phyloP scores from a whole-genome alignment of 139 green algal genomes.

The Chlamydomonas eustigma region DNA sequence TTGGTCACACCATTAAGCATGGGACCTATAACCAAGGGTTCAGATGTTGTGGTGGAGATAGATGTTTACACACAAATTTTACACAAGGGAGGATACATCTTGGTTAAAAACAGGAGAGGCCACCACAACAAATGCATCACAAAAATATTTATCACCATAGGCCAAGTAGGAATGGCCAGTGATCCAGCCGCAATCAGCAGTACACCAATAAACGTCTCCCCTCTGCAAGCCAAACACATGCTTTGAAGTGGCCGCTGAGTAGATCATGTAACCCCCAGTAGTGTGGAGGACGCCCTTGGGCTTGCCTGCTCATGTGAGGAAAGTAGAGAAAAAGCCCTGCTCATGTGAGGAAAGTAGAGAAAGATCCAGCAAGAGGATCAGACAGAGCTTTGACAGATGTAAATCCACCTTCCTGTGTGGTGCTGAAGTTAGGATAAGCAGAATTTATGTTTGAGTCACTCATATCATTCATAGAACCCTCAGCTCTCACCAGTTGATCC shows the following conservation, averaged over 20 bases:
- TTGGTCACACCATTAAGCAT: conserved; percentile 80
- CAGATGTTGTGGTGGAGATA: too few species aligned
- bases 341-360: background rate
- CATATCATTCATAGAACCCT: too few species aligned
- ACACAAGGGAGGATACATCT: too few species aligned
- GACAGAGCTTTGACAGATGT: too few species aligned
- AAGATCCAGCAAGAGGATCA: background rate
- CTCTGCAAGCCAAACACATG: conserved; percentile 78
- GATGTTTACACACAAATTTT: too few species aligned
- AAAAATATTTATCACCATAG: conserved; percentile 48
- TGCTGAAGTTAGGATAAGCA: too few species aligned
- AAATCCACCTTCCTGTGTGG: too few species aligned
- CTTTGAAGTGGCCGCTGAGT: conserved; percentile 67
- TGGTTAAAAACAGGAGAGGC: too few species aligned
- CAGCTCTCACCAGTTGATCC: conserved; percentile 58
- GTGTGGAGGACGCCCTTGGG: conserved; percentile 96
- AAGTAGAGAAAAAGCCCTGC: too few species aligned
- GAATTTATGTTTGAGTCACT: too few species aligned
- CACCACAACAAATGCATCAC: too few species aligned
- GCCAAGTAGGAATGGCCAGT: conserved; percentile 68
- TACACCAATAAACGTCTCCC: conserved; percentile 93
- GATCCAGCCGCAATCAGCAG: conserved; percentile 98
- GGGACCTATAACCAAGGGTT: conserved; percentile 49
- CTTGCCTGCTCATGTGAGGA: conserved; percentile 79
- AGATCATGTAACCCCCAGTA: conserved; percentile 84